These are phyloP conservation scores for Colletotrichum costaricense DNA, from an alignment of 2,329 filamentous ascomycete genomes.

Conservation along the genomic window DNA sequence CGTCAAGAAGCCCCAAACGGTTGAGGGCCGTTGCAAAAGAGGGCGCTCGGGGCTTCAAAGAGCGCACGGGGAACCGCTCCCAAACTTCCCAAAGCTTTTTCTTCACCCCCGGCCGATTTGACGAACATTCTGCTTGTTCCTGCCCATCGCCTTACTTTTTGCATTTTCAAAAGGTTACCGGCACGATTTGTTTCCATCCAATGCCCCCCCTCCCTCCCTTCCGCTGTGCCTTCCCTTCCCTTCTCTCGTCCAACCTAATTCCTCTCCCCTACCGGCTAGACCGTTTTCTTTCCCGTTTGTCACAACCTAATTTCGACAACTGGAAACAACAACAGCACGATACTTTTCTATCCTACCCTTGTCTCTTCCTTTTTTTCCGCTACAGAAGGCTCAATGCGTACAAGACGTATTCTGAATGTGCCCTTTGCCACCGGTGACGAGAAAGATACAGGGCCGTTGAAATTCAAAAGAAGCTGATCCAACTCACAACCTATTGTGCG, in stretches of 20 bases:
- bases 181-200: background rate
- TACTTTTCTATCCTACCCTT: background rate
- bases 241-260: background rate
- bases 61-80: background rate
- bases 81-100: background rate
- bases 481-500: background rate
- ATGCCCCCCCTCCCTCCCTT: background rate
- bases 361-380: background rate
- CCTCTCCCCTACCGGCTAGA: background rate
- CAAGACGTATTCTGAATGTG: background rate
- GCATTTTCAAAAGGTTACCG: background rate
- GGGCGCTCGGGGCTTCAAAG: background rate
- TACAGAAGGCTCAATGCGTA: background rate
- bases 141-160: background rate
- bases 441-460: background rate
- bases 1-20: background rate
- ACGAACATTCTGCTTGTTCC: background rate
- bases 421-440: background rate
- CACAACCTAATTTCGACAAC: constrained; percentile 1
- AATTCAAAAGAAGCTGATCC: background rate
- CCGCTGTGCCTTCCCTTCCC: background rate
- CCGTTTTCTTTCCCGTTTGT: background rate
- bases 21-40: background rate
- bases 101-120: background rate
- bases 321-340: background rate